Conservation (phyloP, 169 alveolate species). For the Eimeria maxima region DNA sequence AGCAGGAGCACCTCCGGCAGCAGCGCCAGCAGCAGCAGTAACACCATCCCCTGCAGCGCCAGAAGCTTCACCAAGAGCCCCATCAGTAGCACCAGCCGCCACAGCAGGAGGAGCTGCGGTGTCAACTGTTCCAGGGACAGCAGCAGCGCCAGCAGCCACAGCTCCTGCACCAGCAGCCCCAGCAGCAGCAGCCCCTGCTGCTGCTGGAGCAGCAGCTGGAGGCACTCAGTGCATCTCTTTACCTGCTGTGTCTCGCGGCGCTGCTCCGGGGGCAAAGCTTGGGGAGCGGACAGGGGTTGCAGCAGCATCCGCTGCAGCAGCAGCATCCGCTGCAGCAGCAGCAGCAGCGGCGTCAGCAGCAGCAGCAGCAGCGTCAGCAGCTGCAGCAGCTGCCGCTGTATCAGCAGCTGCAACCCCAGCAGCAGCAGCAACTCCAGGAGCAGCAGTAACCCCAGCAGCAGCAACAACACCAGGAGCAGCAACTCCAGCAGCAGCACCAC, state of each 20-base stretch:
- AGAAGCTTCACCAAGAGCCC: no score
- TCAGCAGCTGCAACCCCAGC: conserved; percentile 5
- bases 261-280: neutral
- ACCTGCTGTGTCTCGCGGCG: conserved; percentile 25
- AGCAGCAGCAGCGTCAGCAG: neutral
- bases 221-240: conserved; percentile 30
- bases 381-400: neutral
- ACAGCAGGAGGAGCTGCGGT: no score
- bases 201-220: conserved; percentile 43
- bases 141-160: conserved; percentile 31
- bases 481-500: conserved; percentile 7
- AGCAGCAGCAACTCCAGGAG: neutral
- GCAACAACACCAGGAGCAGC: neutral
- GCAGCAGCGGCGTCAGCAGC: neutral
- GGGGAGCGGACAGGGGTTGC: conserved; percentile 5
- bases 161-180: conserved; percentile 67
- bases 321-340: neutral
- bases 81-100: no score
- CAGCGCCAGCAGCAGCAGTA: no score
- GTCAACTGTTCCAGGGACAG: no score
- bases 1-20: no score
- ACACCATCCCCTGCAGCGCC: no score
- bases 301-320: neutral
- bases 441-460: neutral
- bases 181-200: conserved; percentile 38